Evolutionary conservation across 495 filamentous ascomycete genomes (phyloP), one percentile per base, ranked within the genome.

Genomic region (Aspergillus funiculosus): DNA sequence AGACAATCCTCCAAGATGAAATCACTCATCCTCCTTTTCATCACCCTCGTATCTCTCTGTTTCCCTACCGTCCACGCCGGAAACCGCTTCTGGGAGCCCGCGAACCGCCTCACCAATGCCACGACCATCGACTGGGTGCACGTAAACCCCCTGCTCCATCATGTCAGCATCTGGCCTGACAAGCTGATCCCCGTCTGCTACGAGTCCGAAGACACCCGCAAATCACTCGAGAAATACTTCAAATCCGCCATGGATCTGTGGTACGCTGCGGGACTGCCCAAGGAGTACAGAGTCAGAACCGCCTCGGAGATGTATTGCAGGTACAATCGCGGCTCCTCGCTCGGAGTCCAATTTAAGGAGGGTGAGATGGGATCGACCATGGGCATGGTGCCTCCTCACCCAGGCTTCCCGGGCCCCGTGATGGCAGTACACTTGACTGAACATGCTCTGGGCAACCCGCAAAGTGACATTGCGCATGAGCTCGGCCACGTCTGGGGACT

Each of bases 401-500:
- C 10, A 5, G 30, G 30, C 8, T 5, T 3, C 3, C 30, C 30
- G 30, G 30, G 30, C 13, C 2, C 30, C 3, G 7, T 0, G 7
- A 15, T 6, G 4, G 13, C 14, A 0, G 14, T 3, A 4, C 30
- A 34, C 13, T 4, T 34, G 14, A 0, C 6, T 15, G 1, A 15
- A 0, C 0, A 31, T n/a, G 1, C 2, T 0, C 19, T 24, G 1
- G 11, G 25, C 13, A 11, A 13, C 17, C n/a, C 37, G 11, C 11
- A 8, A 3, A 18, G 5, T 1, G 21, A 37, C n/a, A 22, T 48
- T 25, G 43, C 44, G 1, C 50, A 52, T 24, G 43, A 43, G 17
- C 2, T 52, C 17, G 50, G 50, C 3, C 50, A 52, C 34, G n/a
- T 18, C 4, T 48, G 28, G 9, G 50, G 50, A 11, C 30, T 52